phyloP scores from a whole-genome alignment of 1,139 yeast genomes.

The Spathaspora sp. region DNA sequence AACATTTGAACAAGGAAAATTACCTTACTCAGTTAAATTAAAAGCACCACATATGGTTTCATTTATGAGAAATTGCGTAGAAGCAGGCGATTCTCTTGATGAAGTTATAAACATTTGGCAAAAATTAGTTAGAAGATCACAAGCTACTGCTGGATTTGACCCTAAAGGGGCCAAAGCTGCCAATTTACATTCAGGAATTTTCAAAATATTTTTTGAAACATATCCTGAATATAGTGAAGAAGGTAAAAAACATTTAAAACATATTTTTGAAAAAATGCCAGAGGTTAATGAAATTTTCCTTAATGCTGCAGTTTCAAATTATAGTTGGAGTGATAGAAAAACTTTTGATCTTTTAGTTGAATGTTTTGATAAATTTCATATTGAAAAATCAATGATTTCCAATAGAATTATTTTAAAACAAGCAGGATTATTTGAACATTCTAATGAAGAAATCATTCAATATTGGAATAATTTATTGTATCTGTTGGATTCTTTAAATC shows the following conservation, averaged over 20 bases:
- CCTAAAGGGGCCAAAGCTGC: constrained; percentile 47
- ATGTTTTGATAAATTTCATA: constrained; percentile 58
- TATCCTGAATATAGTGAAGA: constrained; percentile 55
- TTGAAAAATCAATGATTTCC: constrained; percentile 67
- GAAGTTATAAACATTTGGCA: constrained; percentile 65
- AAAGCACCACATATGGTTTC: constrained; percentile 77
- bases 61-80: constrained; percentile 64
- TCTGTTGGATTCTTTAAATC: constrained; percentile 54
- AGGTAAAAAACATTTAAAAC: constrained; percentile 58
- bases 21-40: constrained; percentile 70
- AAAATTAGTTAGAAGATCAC: constrained; percentile 14
- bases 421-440: constrained; percentile 60
- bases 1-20: constrained; percentile 52
- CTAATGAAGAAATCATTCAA: constrained; percentile 53
- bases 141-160: constrained; percentile 25
- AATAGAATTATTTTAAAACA: constrained; percentile 77
- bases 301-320: constrained; percentile 72
- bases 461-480: constrained; percentile 62
- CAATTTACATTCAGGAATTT: constrained; percentile 68
- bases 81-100: constrained; percentile 55
- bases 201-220: constrained; percentile 63
- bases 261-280: constrained; percentile 57
- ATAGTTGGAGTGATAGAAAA: constrained; percentile 65
- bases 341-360: constrained; percentile 65
- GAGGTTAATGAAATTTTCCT: constrained; percentile 72